Evolutionary conservation across 805 yeast species (phyloP), one percentile per base, ranked within the genome.

Genomic region (Nakazawaea pomicola): DNA sequence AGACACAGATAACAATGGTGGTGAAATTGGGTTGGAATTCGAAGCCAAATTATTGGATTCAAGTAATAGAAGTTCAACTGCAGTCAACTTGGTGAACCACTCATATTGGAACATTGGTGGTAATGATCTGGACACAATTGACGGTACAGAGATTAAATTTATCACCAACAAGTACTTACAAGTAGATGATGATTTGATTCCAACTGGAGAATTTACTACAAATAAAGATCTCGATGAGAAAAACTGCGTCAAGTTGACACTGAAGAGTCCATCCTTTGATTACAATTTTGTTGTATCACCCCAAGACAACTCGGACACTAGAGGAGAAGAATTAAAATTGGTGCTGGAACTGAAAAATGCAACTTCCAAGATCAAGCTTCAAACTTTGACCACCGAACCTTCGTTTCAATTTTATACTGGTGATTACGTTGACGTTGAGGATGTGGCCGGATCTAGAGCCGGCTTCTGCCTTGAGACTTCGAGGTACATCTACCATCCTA

Each of bases 401-500:
- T 62, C 78, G 2, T 78, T 75, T 64, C 85, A 79, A 56, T 62
- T 80, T 30, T 80, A 80, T 58, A 78, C 85, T 23, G 84, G 83
- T 17, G 79, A 73, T 49, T 62, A 64, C 40, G 65, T 72, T 33
- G 50, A 64, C 39, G 65, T 67, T 27, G 58, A 61, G 16, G 67
- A 53, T 10, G 45, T 29, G 4, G 64, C 45, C 56, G 55, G 47
- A 50, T 56, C 49, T 40, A 70, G 64, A 49, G 56, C 70, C 40
- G 86, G 85, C 3, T 71, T 80, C 57, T 78, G 83, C 48, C 62
- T 78, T 28, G 88, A 80, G 57, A 78, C 83, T 25, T 68, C 75
- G 20, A 64, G 86, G 52, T 78, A 63, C 53, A 66, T 76, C 28
- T 68, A 78, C 55, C 83, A 85, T 7, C 61, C 71, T 27, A 72